These are phyloP conservation scores for Penicillium sp. DNA, from an alignment of 2,329 filamentous ascomycete species.

Conservation along the genomic window DNA sequence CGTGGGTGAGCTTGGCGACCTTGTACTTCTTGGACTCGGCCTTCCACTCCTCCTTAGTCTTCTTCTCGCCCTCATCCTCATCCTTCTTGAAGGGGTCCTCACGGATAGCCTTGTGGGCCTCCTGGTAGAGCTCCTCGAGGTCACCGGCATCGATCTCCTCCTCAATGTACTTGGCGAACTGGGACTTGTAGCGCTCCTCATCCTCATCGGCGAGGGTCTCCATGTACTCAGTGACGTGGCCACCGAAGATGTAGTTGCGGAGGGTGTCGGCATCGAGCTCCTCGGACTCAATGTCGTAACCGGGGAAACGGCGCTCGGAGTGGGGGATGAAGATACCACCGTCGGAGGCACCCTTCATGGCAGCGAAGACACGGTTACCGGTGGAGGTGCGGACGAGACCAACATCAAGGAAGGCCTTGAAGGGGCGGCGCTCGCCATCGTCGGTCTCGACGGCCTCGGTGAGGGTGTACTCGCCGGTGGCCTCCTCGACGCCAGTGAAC, in stretches of 20 bases:
- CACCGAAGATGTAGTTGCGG: slow-evolving; percentile 98
- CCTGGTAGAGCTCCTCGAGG: slow-evolving; percentile 93
- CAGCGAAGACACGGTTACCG: slow-evolving; percentile 97
- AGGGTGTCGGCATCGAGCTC: slow-evolving; percentile 97
- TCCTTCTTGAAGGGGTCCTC: slow-evolving; percentile 98
- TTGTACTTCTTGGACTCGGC: slow-evolving; percentile 90
- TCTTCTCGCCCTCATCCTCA: slow-evolving; percentile 76
- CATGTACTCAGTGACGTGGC: slow-evolving; percentile 99
- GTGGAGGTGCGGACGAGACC: slow-evolving; percentile 97
- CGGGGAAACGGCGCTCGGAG: slow-evolving; percentile 99
- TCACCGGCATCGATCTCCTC: slow-evolving; percentile 95
- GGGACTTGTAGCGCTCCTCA: slow-evolving; percentile 98
- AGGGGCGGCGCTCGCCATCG: slow-evolving; percentile 87
- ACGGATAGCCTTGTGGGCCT: slow-evolving; percentile 95
- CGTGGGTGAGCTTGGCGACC: slow-evolving; percentile 77
- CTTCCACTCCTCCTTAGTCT: slow-evolving; percentile 98
- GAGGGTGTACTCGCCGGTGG: slow-evolving; percentile 92
- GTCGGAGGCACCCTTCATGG: slow-evolving; percentile 99
- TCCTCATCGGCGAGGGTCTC: slow-evolving; percentile 99
- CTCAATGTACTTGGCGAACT: slow-evolving; percentile 98
- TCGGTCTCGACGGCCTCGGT: slow-evolving; percentile 93
- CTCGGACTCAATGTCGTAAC: slow-evolving; percentile 96
- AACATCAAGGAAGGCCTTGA: slow-evolving; percentile 99
- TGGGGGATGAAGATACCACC: slow-evolving; percentile 96
- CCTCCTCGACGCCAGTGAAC: slow-evolving; percentile 95